These are phyloP conservation scores for Claviceps digitariae DNA, from an alignment of 2,329 filamentous ascomycete genomes.

Conservation along the genomic window DNA sequence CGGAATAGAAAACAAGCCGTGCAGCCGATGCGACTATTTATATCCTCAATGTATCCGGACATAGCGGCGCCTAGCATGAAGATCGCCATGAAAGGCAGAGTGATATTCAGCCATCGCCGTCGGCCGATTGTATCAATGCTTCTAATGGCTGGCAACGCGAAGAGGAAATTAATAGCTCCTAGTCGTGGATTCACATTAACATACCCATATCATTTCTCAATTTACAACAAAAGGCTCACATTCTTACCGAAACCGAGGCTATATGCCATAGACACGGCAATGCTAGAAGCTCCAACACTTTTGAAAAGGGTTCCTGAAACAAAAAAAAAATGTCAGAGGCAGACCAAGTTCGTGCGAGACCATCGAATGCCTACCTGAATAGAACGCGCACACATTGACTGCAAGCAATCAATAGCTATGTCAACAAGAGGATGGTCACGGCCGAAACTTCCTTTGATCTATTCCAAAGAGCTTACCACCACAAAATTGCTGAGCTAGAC, in stretches of 20 bases:
- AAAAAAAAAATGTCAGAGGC: conserved; percentile 1
- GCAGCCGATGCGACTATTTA: conserved; percentile 13
- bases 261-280: conserved; percentile 13
- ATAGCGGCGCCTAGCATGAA: conserved; percentile 26
- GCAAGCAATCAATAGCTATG: background rate
- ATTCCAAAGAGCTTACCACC: conserved; percentile 11
- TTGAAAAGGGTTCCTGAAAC: conserved; percentile 13
- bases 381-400: conserved; percentile 31
- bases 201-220: background rate
- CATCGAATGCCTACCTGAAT: conserved; percentile 20
- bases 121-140: conserved; percentile 25
- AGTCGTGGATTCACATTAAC: background rate
- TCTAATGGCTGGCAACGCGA: conserved; percentile 23
- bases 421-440: background rate
- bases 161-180: conserved; percentile 28
- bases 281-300: conserved; percentile 8
- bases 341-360: background rate
- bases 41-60: conserved; percentile 14
- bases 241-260: conserved; percentile 19
- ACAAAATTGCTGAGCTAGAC: conserved; percentile 20
- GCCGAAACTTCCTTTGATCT: background rate
- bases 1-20: conserved; percentile 24
- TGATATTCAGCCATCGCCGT: conserved; percentile 28
- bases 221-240: background rate
- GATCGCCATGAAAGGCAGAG: conserved; percentile 29